Percentiles rank a stretch among this genome's conserved stretches.
These are phyloP conservation scores for Botrytis cinerea DNA, from an alignment of 2,329 filamentous ascomycete species.

Conservation along the genomic window DNA sequence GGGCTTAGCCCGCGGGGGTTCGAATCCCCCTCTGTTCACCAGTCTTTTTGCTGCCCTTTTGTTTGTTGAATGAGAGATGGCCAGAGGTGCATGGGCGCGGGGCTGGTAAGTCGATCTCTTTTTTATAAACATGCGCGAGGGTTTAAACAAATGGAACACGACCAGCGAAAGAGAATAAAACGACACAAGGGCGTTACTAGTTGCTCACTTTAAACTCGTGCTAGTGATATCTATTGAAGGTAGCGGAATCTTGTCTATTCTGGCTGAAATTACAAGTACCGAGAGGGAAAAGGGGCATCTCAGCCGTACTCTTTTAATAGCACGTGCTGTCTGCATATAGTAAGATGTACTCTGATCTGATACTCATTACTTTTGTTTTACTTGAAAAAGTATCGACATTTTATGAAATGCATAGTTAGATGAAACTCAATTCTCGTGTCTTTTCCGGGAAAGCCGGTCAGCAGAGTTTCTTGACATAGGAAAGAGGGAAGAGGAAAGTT, in stretches of 20 bases:
- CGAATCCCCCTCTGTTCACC: conserved; percentile 25
- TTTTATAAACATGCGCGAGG: not conserved
- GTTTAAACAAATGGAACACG: not conserved
- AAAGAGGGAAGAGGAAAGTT: not conserved
- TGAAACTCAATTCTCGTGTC: not conserved
- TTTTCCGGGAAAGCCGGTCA: not conserved
- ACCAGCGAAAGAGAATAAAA: not conserved
- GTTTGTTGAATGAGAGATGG: not conserved
- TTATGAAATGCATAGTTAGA: not conserved
- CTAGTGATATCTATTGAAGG: not conserved
- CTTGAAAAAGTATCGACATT: not conserved
- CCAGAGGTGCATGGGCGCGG: not conserved
- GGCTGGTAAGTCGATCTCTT: not conserved
- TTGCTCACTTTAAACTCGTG: not conserved
- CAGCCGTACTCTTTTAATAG: not conserved
- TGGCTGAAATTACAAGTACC: not conserved
- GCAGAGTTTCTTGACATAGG: not conserved
- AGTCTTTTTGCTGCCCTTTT: not conserved
- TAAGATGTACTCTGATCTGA: not conserved
- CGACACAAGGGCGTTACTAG: not conserved
- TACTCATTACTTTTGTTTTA: not conserved
- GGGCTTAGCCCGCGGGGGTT: conserved; percentile 24
- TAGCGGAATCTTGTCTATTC: not conserved
- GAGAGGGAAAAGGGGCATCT: not conserved
- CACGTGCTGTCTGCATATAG: not conserved